phyloP scores from a whole-genome alignment of 2,329 filamentous ascomycete genomes.

The Aspergillus ochraceoroseus region DNA sequence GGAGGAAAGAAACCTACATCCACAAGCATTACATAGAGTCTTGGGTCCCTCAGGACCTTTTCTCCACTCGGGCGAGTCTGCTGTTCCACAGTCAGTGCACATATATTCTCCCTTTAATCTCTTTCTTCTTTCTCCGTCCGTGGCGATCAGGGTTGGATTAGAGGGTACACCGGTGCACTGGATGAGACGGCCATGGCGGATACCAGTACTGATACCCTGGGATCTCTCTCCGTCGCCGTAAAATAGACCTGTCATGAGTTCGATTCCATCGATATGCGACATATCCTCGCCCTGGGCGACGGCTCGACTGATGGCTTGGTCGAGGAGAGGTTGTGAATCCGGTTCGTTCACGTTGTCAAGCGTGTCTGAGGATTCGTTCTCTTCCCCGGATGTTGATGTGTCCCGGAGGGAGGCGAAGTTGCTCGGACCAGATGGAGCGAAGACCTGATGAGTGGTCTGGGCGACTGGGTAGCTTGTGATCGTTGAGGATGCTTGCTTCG shows the following conservation, averaged over 20 bases:
- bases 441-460: background rate
- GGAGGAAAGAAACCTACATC: conserved; percentile 52
- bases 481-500: conserved; percentile 3
- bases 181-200: conserved; percentile 72
- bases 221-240: conserved; percentile 87
- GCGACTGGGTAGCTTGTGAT: background rate
- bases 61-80: conserved; percentile 92
- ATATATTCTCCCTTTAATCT: conserved; percentile 93
- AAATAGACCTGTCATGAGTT: conserved; percentile 83
- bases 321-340: conserved; percentile 54
- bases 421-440: background rate
- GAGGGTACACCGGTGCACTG: conserved; percentile 74
- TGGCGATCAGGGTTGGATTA: conserved; percentile 31
- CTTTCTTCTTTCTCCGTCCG: conserved; percentile 68
- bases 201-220: conserved; percentile 79
- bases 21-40: conserved; percentile 92
- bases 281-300: conserved; percentile 76
- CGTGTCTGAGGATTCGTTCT: conserved; percentile 35
- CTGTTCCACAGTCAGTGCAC: conserved; percentile 89
- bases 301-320: conserved; percentile 70
- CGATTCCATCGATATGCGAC: conserved; percentile 78
- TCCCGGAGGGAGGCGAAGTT: conserved; percentile 1
- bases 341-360: conserved; percentile 32
- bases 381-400: conserved; percentile 34
- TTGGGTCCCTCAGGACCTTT: conserved; percentile 91